These are phyloP conservation scores for Ascosphaera aggregata DNA, from an alignment of 2,329 filamentous ascomycete species.

Conservation along the genomic window DNA sequence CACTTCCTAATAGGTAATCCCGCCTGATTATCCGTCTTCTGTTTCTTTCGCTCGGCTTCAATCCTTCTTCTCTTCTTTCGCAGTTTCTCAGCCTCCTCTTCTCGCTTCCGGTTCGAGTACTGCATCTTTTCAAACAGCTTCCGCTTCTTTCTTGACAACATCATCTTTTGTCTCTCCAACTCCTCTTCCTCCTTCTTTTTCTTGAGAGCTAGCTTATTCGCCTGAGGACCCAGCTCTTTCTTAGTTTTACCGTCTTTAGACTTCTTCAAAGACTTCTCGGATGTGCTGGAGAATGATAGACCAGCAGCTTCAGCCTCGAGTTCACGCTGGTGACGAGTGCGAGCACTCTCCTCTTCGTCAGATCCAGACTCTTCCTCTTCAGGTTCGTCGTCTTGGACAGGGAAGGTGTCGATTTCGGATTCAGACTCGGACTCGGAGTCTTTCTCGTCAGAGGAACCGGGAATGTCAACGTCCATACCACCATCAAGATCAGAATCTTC, in stretches of 20 bases:
- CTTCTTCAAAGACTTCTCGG: slow-evolving; percentile 17
- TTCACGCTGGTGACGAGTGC: slow-evolving; percentile 59
- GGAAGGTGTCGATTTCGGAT: slow-evolving; percentile 26
- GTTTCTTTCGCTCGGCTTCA: slow-evolving; percentile 30
- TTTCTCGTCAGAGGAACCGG: slow-evolving; percentile 23
- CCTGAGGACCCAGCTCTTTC: slow-evolving; percentile 45
- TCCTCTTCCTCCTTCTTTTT: slow-evolving; percentile 57
- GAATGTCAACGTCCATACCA: slow-evolving; percentile 26
- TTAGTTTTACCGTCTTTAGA: slow-evolving; percentile 30
- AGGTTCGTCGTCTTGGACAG: slow-evolving; percentile 20
- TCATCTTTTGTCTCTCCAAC: slow-evolving; percentile 80
- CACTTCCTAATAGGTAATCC: slow-evolving; percentile 1
- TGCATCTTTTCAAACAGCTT: slow-evolving; percentile 97
- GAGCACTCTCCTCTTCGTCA: slow-evolving; percentile 37
- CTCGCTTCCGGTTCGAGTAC: slow-evolving; percentile 84
- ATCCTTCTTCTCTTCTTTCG: slow-evolving; percentile 76
- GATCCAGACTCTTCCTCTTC: slow-evolving; percentile 24
- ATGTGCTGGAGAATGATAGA: slow-evolving; percentile 23
- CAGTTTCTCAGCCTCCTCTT: slow-evolving; percentile 68
- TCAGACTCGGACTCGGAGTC: slow-evolving; percentile 23
- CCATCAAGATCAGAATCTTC: slow-evolving; percentile 23
- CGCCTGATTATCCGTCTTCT: slow-evolving; percentile 7
- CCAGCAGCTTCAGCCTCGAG: slow-evolving; percentile 81
- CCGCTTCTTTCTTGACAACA: slow-evolving; percentile 94
- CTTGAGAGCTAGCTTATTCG: slow-evolving; percentile 44